phyloP scores from a whole-genome alignment of 108 stramenopile species.

The Craspedostauros australis region DNA sequence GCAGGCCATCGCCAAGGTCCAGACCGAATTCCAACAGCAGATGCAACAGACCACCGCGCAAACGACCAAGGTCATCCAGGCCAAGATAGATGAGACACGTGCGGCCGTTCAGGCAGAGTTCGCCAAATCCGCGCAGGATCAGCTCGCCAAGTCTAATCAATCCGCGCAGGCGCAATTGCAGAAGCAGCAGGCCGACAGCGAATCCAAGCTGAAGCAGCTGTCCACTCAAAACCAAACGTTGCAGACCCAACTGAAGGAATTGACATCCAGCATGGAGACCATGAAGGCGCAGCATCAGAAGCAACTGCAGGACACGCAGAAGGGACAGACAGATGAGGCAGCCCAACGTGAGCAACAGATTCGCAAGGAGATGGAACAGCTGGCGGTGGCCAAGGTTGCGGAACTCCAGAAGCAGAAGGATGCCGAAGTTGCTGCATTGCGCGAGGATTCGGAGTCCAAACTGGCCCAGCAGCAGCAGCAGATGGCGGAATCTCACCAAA shows the following conservation, averaged over 20 bases:
- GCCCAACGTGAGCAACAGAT: too few species aligned
- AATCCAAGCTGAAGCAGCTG: conserved; percentile 1
- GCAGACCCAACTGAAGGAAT: too few species aligned
- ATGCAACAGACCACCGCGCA: background rate
- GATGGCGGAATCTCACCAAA: conserved; percentile 11
- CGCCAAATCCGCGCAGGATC: background rate
- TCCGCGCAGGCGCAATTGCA: conserved; percentile 7
- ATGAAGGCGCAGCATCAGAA: too few species aligned
- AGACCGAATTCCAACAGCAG: conserved; percentile 5
- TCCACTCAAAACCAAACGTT: too few species aligned
- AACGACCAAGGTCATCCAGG: background rate
- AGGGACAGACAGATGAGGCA: too few species aligned
- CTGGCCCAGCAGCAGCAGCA: conserved; percentile 15
- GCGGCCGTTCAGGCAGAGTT: conserved; percentile 7
- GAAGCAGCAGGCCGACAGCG: too few species aligned
- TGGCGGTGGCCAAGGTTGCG: background rate
- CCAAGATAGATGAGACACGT: conserved; percentile 1
- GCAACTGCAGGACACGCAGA: too few species aligned
- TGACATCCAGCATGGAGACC: too few species aligned
- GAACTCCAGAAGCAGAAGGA: conserved; percentile 1
- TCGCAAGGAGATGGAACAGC: conserved; percentile 2
- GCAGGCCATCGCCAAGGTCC: conserved; percentile 14
- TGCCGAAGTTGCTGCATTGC: background rate
- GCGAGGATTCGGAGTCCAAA: background rate
- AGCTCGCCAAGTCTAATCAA: conserved; percentile 1